Conservation (phyloP, 257 asterid genomes). For the Lavandula angustifolia region DNA sequence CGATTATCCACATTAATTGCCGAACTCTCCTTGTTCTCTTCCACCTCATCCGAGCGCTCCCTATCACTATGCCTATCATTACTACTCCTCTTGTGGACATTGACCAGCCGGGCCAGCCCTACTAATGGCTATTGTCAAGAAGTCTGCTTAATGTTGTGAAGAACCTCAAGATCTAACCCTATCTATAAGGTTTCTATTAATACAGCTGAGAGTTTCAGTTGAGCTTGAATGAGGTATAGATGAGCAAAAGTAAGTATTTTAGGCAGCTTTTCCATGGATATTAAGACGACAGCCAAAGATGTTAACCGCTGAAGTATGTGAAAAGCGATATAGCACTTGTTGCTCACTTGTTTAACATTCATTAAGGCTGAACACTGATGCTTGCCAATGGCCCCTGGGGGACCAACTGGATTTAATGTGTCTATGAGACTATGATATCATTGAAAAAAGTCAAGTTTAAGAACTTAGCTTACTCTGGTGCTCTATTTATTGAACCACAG, state of each 20-base stretch:
- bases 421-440: not conserved
- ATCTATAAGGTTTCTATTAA: constrained; percentile 9
- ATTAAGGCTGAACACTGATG: not conserved
- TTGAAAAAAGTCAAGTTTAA: constrained; percentile 11
- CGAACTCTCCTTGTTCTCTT: too few relatives aligned
- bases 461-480: not conserved
- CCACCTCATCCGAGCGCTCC: too few relatives aligned
- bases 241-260: not conserved
- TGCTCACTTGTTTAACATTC: constrained; percentile 12
- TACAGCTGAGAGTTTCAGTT: not conserved
- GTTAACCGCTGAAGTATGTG: not conserved
- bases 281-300: not conserved
- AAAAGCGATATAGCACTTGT: not conserved
- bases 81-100: too few relatives aligned
- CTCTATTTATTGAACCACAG: constrained; percentile 9
- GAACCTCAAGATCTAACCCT: constrained; percentile 17
- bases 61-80: too few relatives aligned
- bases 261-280: not conserved
- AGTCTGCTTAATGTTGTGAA: constrained; percentile 15
- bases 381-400: constrained; percentile 12
- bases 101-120: too few relatives aligned
- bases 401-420: constrained; percentile 16
- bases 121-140: not conserved
- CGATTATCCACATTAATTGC: too few relatives aligned
- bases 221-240: not conserved